Evolutionary conservation across 2,329 filamentous ascomycete genomes (phyloP).

Genomic region (Exophiala mesophila): DNA sequence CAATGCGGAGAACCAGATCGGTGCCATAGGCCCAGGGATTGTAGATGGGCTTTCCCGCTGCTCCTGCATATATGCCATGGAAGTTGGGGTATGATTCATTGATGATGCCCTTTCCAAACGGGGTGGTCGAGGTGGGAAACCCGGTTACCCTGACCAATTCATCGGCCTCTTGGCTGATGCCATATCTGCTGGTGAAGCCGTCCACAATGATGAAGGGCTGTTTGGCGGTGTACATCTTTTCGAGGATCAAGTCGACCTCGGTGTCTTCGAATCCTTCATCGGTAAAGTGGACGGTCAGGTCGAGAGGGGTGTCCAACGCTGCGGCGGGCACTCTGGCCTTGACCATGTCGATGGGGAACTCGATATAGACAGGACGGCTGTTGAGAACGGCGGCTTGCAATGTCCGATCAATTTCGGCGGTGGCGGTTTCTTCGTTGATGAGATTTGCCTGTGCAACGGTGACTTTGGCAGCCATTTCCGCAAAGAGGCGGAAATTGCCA

Average conservation of each 20-base stretch:
- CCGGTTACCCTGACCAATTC: constrained; percentile 40
- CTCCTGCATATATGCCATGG: constrained; percentile 47
- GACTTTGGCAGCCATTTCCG: constrained; percentile 46
- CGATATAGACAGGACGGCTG: constrained; percentile 54
- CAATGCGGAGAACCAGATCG: constrained; percentile 46
- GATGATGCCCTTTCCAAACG: constrained; percentile 48
- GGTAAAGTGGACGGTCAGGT: constrained; percentile 20
- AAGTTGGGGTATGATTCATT: constrained; percentile 46
- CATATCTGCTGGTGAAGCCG: constrained; percentile 43
- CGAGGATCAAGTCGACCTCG: constrained; percentile 30
- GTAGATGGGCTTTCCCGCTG: constrained; percentile 35
- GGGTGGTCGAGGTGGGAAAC: constrained; percentile 46
- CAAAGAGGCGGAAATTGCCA: constrained; percentile 49
- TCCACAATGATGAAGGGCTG: constrained; percentile 51
- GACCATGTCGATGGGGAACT: constrained; percentile 41
- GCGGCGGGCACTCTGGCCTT: constrained; percentile 17
- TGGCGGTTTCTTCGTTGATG: constrained; percentile 41
- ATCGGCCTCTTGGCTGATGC: constrained; percentile 41
- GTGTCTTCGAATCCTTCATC: constrained; percentile 26
- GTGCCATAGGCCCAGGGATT: constrained; percentile 38
- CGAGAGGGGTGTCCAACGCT: constrained; percentile 15
- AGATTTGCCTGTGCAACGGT: constrained; percentile 49
- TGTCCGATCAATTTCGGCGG: constrained; percentile 49
- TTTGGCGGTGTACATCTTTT: constrained; percentile 42
- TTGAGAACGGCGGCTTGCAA: constrained; percentile 49